phyloP scores from a whole-genome alignment of 2,329 filamentous ascomycete genomes.

The Aspergillus sp. region DNA sequence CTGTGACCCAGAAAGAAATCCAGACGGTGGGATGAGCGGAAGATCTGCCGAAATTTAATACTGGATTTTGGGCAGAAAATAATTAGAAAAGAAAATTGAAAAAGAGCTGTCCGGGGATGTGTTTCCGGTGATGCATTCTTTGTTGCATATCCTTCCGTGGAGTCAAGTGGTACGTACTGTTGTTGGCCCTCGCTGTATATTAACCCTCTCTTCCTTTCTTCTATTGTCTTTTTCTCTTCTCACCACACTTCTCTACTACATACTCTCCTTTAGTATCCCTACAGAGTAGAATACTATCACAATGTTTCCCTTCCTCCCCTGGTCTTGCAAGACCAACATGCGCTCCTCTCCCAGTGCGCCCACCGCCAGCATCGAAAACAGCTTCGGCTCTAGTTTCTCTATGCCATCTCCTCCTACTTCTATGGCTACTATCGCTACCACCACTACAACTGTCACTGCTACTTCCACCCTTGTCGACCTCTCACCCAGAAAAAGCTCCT shows the following conservation, averaged over 20 bases:
- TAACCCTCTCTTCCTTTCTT: constrained; percentile 1
- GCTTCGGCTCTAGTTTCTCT: constrained; percentile 1
- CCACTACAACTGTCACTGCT: background rate
- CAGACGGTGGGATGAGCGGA: background rate
- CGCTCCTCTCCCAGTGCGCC: constrained; percentile 16
- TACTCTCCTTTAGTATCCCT: background rate
- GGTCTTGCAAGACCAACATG: constrained; percentile 14
- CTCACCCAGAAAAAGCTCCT: constrained; percentile 33
- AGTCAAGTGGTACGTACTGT: too few species aligned
- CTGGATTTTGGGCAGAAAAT: too few species aligned
- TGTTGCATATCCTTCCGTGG: too few species aligned
- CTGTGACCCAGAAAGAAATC: background rate
- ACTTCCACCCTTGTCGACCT: background rate
- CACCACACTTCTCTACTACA: background rate
- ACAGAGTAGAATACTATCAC: constrained; percentile 2
- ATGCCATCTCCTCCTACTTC: background rate
- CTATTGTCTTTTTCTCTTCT: background rate
- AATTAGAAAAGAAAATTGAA: too few species aligned
- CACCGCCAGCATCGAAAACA: constrained; percentile 11
- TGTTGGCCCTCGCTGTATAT: too few species aligned
- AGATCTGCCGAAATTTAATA: too few species aligned
- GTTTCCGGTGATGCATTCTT: too few species aligned
- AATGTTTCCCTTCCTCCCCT: constrained; percentile 18
- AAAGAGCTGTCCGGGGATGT: too few species aligned
- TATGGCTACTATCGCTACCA: background rate